phyloP scores from a whole-genome alignment of 2,329 filamentous ascomycete genomes.

The Apiospora aurea region DNA sequence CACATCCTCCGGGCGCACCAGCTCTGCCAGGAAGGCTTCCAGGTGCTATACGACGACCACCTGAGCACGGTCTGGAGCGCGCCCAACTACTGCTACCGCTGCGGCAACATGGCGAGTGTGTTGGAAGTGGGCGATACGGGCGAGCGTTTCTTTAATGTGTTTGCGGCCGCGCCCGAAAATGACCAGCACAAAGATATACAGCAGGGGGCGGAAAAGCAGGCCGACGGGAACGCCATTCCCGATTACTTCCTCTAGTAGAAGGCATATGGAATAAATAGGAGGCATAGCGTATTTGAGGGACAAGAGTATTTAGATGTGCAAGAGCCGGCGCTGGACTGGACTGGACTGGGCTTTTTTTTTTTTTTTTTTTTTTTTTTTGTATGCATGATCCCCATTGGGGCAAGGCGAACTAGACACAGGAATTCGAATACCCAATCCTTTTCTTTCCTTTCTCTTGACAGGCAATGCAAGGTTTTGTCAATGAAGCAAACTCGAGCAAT shows the following conservation, averaged over 20 bases:
- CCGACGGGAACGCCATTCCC: slow-evolving; percentile 68
- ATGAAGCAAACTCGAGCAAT: not conserved
- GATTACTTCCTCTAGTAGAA: slow-evolving; percentile 71
- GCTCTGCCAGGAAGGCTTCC: slow-evolving; percentile 96
- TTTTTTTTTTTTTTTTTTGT: slow-evolving; percentile 16
- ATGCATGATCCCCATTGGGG: slow-evolving; percentile 18
- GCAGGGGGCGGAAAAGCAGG: slow-evolving; percentile 74
- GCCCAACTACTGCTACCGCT: slow-evolving; percentile 94
- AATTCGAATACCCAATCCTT: slow-evolving; percentile 17
- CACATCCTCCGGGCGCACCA: slow-evolving; percentile 98
- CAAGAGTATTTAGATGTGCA: slow-evolving; percentile 11
- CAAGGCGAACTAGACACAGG: slow-evolving; percentile 17
- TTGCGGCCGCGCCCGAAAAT: slow-evolving; percentile 95
- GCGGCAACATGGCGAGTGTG: slow-evolving; percentile 96
- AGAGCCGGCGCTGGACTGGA: slow-evolving; percentile 9
- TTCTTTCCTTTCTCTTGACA: not conserved
- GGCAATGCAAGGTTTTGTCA: too few relatives aligned
- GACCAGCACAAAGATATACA: slow-evolving; percentile 89
- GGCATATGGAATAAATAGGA: not conserved
- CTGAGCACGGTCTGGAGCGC: slow-evolving; percentile 98
- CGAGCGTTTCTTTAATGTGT: slow-evolving; percentile 96
- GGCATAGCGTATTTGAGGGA: not conserved
- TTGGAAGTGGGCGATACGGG: slow-evolving; percentile 94
- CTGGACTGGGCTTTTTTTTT: slow-evolving; percentile 9
- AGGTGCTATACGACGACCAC: slow-evolving; percentile 93